Base-by-base conservation (phyloP, 2,329 filamentous ascomycete genomes). In the Clonostachys solani region DNA sequence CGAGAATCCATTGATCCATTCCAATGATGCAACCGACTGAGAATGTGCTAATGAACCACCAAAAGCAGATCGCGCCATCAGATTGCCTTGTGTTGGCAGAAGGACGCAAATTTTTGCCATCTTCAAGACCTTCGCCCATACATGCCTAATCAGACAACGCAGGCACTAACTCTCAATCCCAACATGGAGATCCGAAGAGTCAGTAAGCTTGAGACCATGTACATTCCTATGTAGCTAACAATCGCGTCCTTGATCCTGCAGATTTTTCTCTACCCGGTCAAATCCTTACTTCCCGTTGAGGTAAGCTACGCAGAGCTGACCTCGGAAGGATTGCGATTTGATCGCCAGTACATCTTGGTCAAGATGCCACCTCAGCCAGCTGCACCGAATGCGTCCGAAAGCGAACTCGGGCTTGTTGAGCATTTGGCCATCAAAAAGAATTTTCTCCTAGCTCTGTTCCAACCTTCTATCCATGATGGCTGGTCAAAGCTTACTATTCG, bases 201-300 rank as follows among this genome's bases (percentile, higher is more conserved):
- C 13, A 38, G 13, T 38, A 15, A 38, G 16, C 36, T 38, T 16
- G 16, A 15, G 36, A 15, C 13, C 36, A 15, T 37, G 13, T 13
- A 6, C 4, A 4, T 13, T 38, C 36, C 13, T 16, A 4, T 6
- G 4, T 16, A 16, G 13, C 13, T 38, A 6, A 38, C 35, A 34
- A 16, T 33, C 17, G 17, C 34, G 16, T 19, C 18, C 18, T 19
- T 19, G 4, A 4, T 19, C 18, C 45, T 12, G 5, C 37, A 54
- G 52, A 50, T 54, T 12, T 54, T 54, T 38, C 52, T 54, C 38
- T 54, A 53, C 19, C 51, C 52, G 9, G 46, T 54, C 47, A 53
- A 54, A 37, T 54, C 52, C 19, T 47, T 54, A 13, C 43, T 54
- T 6, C 52, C 52, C 4, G 48, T 53, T 19, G 52, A 54, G 43